phyloP scores from a whole-genome alignment of 371 early-diverging fungal genomes.

The Mortierella sp. region DNA sequence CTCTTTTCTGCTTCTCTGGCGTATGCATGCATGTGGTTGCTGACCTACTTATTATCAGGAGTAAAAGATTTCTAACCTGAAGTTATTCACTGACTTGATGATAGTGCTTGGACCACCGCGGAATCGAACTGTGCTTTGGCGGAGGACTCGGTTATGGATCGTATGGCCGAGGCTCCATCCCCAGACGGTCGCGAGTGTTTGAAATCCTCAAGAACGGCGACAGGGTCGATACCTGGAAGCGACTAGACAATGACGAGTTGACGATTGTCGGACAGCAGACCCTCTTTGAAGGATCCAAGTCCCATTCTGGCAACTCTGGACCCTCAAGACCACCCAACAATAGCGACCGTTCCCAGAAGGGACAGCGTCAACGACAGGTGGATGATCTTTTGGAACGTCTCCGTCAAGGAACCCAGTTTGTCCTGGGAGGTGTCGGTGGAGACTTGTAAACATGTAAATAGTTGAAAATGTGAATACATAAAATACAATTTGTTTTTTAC shows the following conservation, averaged over 20 bases:
- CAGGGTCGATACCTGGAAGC: slow-evolving; percentile 65
- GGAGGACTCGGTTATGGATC: slow-evolving; percentile 68
- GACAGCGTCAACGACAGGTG: neutral
- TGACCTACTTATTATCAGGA: no score
- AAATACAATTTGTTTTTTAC: neutral
- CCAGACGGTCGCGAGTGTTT: slow-evolving; percentile 64
- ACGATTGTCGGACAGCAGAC: slow-evolving; percentile 64
- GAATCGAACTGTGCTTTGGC: slow-evolving; percentile 64
- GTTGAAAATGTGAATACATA: neutral
- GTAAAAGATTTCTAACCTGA: neutral
- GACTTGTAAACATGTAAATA: neutral
- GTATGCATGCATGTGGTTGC: neutral
- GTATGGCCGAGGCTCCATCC: slow-evolving; percentile 63
- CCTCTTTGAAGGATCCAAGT: slow-evolving; percentile 48
- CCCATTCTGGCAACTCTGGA: no score
- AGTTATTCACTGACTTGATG: neutral
- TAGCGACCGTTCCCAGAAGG: neutral
- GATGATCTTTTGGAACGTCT: slow-evolving; percentile 26
- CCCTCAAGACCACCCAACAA: neutral
- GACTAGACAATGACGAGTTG: slow-evolving; percentile 58
- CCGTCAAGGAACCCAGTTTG: slow-evolving; percentile 18
- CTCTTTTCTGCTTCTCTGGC: neutral
- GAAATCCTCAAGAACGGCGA: slow-evolving; percentile 57
- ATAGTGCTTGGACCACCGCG: slow-evolving; percentile 61
- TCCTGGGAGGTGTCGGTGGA: slow-evolving; percentile 8